phyloP scores from a whole-genome alignment of 371 early-diverging fungal genomes.

The Apophysomyces sp. region DNA sequence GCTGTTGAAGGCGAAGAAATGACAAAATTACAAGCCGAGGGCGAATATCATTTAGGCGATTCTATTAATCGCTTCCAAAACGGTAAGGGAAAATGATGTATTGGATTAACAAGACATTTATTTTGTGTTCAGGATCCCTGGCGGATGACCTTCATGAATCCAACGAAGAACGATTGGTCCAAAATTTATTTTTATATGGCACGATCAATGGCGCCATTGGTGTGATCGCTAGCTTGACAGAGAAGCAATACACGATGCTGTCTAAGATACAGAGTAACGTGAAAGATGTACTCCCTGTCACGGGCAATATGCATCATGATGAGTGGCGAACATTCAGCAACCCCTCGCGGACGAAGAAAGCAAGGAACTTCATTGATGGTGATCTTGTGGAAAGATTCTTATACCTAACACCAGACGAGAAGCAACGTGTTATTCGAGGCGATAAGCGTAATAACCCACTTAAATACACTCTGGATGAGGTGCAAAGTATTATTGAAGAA shows the following conservation, averaged over 20 bases:
- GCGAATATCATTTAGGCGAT: constrained; percentile 82
- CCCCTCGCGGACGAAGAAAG: constrained; percentile 36
- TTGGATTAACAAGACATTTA: constrained; percentile 1
- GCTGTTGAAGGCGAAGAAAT: constrained; percentile 39
- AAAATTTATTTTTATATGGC: constrained; percentile 61
- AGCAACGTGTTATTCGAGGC: constrained; percentile 25
- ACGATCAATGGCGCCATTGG: constrained; percentile 85
- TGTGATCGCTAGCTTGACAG: constrained; percentile 64
- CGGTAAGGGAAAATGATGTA: constrained; percentile 35
- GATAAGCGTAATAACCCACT: not conserved
- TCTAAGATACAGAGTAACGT: constrained; percentile 64
- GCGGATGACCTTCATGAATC: constrained; percentile 47
- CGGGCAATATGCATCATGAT: constrained; percentile 61
- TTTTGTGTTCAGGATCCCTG: constrained; percentile 46
- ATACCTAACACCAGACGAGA: constrained; percentile 50
- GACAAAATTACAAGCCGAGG: constrained; percentile 55
- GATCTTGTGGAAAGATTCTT: constrained; percentile 83
- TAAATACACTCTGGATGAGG: not conserved
- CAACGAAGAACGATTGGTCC: not conserved
- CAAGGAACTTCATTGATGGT: constrained; percentile 80
- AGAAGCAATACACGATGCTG: constrained; percentile 58
- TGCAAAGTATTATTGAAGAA: constrained; percentile 4
- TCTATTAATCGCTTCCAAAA: constrained; percentile 72
- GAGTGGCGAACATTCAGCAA: constrained; percentile 68
- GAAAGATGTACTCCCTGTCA: constrained; percentile 46